Base-by-base conservation (phyloP, 805 yeast genomes). In the Candida peoriensis region DNA sequence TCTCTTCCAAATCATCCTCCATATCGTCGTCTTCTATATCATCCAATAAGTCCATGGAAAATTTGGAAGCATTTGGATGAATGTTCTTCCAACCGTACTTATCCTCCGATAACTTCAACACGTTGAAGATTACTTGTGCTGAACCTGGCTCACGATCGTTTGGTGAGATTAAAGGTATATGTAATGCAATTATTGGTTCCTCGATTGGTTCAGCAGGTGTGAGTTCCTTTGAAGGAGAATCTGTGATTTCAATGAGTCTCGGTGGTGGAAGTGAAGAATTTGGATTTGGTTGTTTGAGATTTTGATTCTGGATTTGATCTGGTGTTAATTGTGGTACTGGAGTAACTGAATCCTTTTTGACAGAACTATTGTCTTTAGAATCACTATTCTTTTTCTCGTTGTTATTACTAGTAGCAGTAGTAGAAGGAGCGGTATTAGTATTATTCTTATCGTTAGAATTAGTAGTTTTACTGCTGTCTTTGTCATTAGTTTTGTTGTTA, bases 31-130 rank as follows among this genome's bases (percentile, higher is more conserved):
- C 69, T 20, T 70, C 76, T 35, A 73, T 81, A 34, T 70, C 80
- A 41, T 71, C 73, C 42, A 65, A 72, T 61, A 74, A 54, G 20
- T 69, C 63, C 37, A 74, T 78, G 24, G 73, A 61, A 2, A 79
- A 76, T 19, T 74, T 72, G 34, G 75, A 66, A 5, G 82, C 76
- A 39, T 74, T 73, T 0, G 89, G 89, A 47, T 80, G 86, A 36
- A 82, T 63, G 2, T 64, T 71, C 22, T 75, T 75, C 74, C 81
- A 85, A 4, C 95, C 96, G 56, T 86, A 86, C 57, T 83, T 83
- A 32, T 82, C 87, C 51, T 86, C 95, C 5, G 90, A 83, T 35
- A 82, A 59, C 46, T 76, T 74, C 54, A 81, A 57, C 20, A 86
- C 84, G 45, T 86, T 85, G 43, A 84, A 69, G 4, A 82, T 76